Evolutionary conservation across 495 filamentous ascomycete genomes (phyloP).

Genomic region (Neurospora sp.): DNA sequence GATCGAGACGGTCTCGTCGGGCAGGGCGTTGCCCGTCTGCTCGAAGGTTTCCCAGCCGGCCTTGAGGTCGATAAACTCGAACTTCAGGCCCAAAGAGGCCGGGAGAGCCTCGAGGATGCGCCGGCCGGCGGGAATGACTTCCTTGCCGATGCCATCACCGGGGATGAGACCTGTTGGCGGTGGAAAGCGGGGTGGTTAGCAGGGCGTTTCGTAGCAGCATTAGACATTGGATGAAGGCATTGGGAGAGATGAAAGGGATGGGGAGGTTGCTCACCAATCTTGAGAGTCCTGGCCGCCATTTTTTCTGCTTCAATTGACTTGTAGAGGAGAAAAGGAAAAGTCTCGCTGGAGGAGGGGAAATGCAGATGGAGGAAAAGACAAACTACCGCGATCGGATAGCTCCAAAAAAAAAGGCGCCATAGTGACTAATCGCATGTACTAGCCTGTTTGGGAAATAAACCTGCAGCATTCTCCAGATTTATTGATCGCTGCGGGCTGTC

Average conservation of each 20-base stretch:
- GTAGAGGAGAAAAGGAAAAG: neutral
- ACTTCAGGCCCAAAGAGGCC: constrained; percentile 70
- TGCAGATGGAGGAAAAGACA: neutral
- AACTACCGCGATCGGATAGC: neutral
- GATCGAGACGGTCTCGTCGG: constrained; percentile 77
- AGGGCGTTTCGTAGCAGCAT: neutral
- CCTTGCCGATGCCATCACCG: constrained; percentile 95
- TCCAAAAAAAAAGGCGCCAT: neutral
- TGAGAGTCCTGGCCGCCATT: constrained; percentile 48
- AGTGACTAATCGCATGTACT: neutral
- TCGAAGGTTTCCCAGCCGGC: constrained; percentile 92
- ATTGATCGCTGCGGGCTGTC: neutral
- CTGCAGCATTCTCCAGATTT: neutral
- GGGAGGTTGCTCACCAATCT: constrained; percentile 42
- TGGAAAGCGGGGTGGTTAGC: neutral
- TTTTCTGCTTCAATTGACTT: constrained; percentile 20
- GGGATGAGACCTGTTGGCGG: constrained; percentile 70
- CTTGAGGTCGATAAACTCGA: constrained; percentile 84
- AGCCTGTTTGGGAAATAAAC: neutral
- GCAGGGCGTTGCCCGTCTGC: constrained; percentile 74
- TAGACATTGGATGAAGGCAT: neutral
- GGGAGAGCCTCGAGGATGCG: constrained; percentile 84
- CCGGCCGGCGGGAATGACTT: constrained; percentile 94
- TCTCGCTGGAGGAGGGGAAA: neutral
- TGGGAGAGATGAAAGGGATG: constrained; percentile 1